Evolutionary conservation across 345 rosid genomes (phyloP).

Genomic region (Arabis hirsuta): DNA sequence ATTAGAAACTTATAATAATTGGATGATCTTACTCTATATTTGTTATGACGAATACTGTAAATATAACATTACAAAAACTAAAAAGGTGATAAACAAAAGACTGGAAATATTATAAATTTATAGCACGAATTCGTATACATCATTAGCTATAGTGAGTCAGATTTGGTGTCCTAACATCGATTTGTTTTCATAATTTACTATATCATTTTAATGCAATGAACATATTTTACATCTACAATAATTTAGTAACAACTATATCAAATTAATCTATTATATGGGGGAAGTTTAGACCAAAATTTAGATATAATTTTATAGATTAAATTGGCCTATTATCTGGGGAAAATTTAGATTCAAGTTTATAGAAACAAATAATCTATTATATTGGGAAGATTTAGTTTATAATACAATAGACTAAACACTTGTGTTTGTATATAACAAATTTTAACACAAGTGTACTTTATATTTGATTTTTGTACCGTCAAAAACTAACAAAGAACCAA

Average conservation of each 20-base stretch:
- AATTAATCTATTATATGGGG: neutral
- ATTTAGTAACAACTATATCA: neutral
- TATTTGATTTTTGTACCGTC: too few relatives aligned
- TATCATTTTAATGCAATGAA: neutral
- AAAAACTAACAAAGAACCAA: too few relatives aligned
- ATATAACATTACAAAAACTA: neutral
- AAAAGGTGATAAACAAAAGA: neutral
- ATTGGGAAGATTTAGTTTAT: too few relatives aligned
- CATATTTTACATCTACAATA: neutral
- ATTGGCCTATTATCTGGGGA: too few relatives aligned
- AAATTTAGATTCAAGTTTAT: too few relatives aligned
- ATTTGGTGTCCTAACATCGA: slow-evolving; percentile 33
- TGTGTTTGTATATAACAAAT: too few relatives aligned
- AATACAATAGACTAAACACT: too few relatives aligned
- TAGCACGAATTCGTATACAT: slow-evolving; percentile 22
- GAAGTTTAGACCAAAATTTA: too few relatives aligned
- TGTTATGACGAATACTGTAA: neutral
- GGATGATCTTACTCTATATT: slow-evolving; percentile 1
- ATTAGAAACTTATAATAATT: neutral
- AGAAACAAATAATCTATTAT: too few relatives aligned
- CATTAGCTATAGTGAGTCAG: slow-evolving; percentile 24
- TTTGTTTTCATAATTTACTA: neutral
- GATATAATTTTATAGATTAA: too few relatives aligned
- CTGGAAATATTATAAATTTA: slow-evolving; percentile 20
- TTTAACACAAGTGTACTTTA: too few relatives aligned